Percentiles rank a stretch among this genome's conserved stretches.
Evolutionary conservation across 495 filamentous ascomycete genomes (phyloP).

Genomic region (Amorphotheca resinae): DNA sequence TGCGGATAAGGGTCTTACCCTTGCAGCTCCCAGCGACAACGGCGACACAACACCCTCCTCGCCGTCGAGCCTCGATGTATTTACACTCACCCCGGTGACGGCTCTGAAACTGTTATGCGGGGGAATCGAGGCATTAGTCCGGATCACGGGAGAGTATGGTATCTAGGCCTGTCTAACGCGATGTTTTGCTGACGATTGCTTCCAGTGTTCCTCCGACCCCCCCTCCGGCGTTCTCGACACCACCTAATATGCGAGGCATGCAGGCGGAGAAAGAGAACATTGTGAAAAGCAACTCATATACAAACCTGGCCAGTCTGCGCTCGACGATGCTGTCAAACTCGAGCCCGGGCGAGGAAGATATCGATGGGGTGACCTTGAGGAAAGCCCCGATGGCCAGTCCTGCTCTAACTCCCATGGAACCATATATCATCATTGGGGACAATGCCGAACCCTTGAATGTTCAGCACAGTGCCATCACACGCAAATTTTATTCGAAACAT

Average conservation of each 20-base stretch:
- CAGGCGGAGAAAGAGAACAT: slow-evolving; percentile 47
- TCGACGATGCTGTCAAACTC: slow-evolving; percentile 13
- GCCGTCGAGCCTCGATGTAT: slow-evolving; percentile 42
- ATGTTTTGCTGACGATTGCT: not conserved
- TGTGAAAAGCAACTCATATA: slow-evolving; percentile 37
- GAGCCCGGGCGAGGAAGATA: slow-evolving; percentile 19
- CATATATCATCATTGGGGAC: slow-evolving; percentile 44
- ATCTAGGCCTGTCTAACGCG: not conserved
- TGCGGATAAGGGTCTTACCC: slow-evolving; percentile 30
- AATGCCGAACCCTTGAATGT: slow-evolving; percentile 48
- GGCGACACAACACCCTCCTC: slow-evolving; percentile 9
- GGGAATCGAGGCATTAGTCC: slow-evolving; percentile 60
- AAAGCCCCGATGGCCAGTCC: slow-evolving; percentile 33
- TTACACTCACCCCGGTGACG: slow-evolving; percentile 54
- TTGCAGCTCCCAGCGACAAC: slow-evolving; percentile 2
- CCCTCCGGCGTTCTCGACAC: slow-evolving; percentile 43
- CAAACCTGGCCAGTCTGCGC: slow-evolving; percentile 26
- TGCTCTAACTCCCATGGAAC: slow-evolving; percentile 20
- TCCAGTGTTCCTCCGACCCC: slow-evolving; percentile 52
- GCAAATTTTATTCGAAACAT: slow-evolving; percentile 84
- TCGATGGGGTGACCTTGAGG: slow-evolving; percentile 31
- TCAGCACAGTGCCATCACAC: slow-evolving; percentile 69
- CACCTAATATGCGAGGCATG: slow-evolving; percentile 47
- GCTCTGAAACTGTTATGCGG: slow-evolving; percentile 70
- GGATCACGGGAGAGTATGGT: slow-evolving; percentile 46